Evolutionary conservation across 495 filamentous ascomycete species (phyloP), one percentile per base, ranked within the genome.

Genomic region (Aspergillus egyptiacus): DNA sequence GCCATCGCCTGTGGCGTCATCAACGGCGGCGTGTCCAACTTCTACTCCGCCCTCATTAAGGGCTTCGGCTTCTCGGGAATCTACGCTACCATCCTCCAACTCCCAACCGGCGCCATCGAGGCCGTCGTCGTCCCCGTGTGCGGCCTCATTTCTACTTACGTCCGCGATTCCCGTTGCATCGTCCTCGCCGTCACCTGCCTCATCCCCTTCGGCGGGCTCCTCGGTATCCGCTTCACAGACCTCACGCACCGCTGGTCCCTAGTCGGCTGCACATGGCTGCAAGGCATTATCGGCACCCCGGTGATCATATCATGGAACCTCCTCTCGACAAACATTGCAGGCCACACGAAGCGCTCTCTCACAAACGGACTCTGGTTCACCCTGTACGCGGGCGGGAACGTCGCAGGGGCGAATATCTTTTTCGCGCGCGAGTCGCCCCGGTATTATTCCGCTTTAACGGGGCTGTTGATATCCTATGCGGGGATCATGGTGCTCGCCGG

Each of bases 281-380:
- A 73, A 38, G 64, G 64, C 30, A 59, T 70, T 15, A 27, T 75
- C 18, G 73, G 73, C 2, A 64, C 72, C 1, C 71, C 73, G 0
- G 64, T 77, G 27, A 79, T 83, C 10, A 67, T 78, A 1, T 62
- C 77, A 1, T 72, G 82, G 48, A 75, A 73, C n/a, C 48, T 83
- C 2, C 76, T 82, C 11, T 69, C 69, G 0, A 78, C 72, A 6
- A 85, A 86, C 44, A 69, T 85, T 2, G 78, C 78, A 1, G 82
- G 81, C 7, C 84, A 83, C 60, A 84, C 82, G 7, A 86, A 86
- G 58, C 79, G 84, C 40, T 68, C 69, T 0, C 53, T 72, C 14
- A 67, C 71, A 5, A 72, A 68, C 39, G 73, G 71, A 5, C 35
- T 70, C 0, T 71, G 61, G 62, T 65, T 67, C 46, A 56, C 59